Evolutionary conservation across 768 basidiomycete genomes (phyloP).

Genomic region (Mycena vitilis): DNA sequence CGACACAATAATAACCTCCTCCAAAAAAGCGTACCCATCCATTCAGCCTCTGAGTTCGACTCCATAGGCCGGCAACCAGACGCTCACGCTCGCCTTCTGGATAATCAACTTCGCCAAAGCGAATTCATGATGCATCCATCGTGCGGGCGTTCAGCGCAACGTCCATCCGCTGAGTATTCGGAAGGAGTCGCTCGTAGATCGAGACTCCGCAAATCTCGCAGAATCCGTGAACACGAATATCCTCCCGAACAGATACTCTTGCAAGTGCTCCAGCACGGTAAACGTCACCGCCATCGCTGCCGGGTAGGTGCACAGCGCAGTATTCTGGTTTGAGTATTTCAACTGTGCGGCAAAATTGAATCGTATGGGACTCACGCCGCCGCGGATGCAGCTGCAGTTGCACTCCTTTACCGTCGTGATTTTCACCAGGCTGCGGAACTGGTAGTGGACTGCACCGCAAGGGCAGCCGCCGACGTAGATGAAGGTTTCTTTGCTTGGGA

Average conservation of each 20-base stretch:
- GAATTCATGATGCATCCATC: slow-evolving; percentile 13
- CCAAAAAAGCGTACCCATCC: no score
- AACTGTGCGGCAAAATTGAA: not conserved
- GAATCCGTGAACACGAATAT: not conserved
- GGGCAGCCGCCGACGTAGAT: slow-evolving; percentile 16
- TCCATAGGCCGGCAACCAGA: not conserved
- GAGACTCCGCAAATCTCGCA: not conserved
- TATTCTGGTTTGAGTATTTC: not conserved
- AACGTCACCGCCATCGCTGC: not conserved
- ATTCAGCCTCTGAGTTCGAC: not conserved
- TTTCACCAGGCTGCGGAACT: not conserved
- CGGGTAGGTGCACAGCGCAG: not conserved
- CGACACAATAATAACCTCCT: no score
- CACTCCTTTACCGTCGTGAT: not conserved
- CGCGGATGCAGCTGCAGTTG: not conserved
- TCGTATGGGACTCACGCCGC: not conserved
- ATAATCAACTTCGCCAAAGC: not conserved
- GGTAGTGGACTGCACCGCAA: slow-evolving; percentile 9
- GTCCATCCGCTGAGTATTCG: not conserved
- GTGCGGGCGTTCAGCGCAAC: slow-evolving; percentile 11
- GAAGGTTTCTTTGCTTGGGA: not conserved
- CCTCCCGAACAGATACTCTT: not conserved
- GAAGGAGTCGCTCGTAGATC: not conserved
- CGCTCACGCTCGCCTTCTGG: not conserved
- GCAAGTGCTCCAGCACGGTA: not conserved